These are phyloP conservation scores for Lanmaoa pseudosensibilis DNA, from an alignment of 768 basidiomycete genomes.

Conservation along the genomic window DNA sequence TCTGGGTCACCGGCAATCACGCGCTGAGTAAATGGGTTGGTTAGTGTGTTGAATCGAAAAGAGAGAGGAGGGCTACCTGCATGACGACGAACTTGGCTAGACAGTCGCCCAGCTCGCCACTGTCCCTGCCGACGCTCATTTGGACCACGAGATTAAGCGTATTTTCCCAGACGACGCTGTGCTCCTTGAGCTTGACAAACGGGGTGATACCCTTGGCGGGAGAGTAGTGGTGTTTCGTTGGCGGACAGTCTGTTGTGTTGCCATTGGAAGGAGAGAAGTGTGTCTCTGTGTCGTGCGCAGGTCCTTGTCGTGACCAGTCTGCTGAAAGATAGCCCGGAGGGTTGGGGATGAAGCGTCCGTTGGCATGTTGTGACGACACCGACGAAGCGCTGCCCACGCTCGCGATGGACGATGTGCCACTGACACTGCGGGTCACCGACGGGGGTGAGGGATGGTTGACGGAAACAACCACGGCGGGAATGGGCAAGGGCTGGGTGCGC, in stretches of 20 bases:
- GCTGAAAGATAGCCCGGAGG: conserved; percentile 27
- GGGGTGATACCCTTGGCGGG: conserved; percentile 60
- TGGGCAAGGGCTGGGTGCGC: conserved; percentile 3
- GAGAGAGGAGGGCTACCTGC: conserved; percentile 36
- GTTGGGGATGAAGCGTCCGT: conserved; percentile 1
- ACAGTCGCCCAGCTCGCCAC: conserved; percentile 46
- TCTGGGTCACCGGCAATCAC: conserved; percentile 56
- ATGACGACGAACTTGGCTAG: conserved; percentile 68
- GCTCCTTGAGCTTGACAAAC: conserved; percentile 60
- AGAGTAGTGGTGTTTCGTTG: conserved; percentile 21
- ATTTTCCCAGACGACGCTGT: conserved; percentile 63
- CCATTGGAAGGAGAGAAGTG: not conserved
- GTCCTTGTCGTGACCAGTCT: conserved; percentile 24
- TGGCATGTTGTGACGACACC: conserved; percentile 8
- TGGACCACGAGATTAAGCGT: conserved; percentile 57
- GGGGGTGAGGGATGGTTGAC: conserved; percentile 16
- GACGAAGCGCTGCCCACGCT: conserved; percentile 25
- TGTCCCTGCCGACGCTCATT: conserved; percentile 57
- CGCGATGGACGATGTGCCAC: conserved; percentile 23
- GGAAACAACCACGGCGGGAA: conserved; percentile 33
- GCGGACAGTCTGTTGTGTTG: not conserved
- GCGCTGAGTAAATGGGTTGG: conserved; percentile 39
- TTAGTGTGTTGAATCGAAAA: not conserved
- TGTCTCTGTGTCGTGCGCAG: not conserved
- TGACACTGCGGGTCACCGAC: conserved; percentile 16